phyloP scores from a whole-genome alignment of 805 yeast species.

The Komagataella ulmi region DNA sequence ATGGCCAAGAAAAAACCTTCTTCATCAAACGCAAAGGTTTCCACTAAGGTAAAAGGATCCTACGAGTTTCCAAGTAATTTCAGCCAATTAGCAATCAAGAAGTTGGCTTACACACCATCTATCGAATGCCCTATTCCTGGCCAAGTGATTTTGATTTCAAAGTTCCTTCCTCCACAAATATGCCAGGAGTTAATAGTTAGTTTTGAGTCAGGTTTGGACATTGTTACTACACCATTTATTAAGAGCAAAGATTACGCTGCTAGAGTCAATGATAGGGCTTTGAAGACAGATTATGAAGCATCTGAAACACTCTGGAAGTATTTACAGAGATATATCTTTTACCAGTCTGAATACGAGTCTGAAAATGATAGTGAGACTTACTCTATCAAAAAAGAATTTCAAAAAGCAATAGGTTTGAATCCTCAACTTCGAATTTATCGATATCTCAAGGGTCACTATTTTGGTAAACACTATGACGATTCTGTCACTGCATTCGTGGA shows the following conservation, averaged over 20 bases:
- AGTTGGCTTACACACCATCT: neutral
- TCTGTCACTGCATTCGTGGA: conserved; percentile 24
- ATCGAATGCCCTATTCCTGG: conserved; percentile 6
- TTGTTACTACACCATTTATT: conserved; percentile 34
- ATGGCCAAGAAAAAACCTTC: neutral
- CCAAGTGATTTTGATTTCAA: conserved; percentile 27
- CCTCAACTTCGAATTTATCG: conserved; percentile 44
- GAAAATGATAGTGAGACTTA: conserved; percentile 9
- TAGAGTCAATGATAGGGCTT: conserved; percentile 38
- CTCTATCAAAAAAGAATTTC: conserved; percentile 18
- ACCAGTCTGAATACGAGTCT: conserved; percentile 16
- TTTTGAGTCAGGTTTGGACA: conserved; percentile 10
- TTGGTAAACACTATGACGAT: conserved; percentile 51
- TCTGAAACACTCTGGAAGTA: conserved; percentile 30
- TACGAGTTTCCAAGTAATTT: neutral
- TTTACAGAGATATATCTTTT: conserved; percentile 16
- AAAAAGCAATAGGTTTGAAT: conserved; percentile 31
- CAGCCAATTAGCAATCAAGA: neutral
- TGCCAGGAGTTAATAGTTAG: conserved; percentile 24
- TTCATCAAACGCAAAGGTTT: neutral
- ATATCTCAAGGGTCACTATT: conserved; percentile 42
- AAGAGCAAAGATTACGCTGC: conserved; percentile 43
- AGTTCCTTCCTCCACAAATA: conserved; percentile 21
- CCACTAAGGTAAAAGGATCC: neutral
- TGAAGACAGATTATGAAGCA: conserved; percentile 21